Conservation (phyloP, 495 filamentous ascomycete genomes). For the Massariosphaeria phaeospora region DNA sequence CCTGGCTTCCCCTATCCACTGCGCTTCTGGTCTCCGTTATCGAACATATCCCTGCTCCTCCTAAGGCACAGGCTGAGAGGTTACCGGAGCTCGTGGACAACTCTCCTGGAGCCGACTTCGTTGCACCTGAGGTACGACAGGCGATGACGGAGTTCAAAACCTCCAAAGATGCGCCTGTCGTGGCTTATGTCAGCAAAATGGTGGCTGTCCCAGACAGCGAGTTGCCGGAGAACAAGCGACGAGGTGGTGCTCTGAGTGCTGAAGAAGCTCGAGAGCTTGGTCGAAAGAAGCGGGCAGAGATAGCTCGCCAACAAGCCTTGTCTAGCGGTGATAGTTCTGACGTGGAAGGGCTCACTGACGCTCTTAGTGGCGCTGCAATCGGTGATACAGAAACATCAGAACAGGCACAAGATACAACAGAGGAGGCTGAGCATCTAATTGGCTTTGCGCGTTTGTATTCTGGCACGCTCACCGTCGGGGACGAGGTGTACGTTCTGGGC, state of each 20-base stretch:
- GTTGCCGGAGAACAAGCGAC: slow-evolving; percentile 70
- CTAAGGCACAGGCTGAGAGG: slow-evolving; percentile 72
- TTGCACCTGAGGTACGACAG: slow-evolving; percentile 62
- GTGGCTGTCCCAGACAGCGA: slow-evolving; percentile 90
- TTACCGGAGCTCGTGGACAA: slow-evolving; percentile 70
- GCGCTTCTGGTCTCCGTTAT: slow-evolving; percentile 88
- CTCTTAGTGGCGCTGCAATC: slow-evolving; percentile 50
- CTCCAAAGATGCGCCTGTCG: slow-evolving; percentile 63
- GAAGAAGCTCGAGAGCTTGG: slow-evolving; percentile 87
- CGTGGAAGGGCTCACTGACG: slow-evolving; percentile 46
- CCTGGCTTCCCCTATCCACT: slow-evolving; percentile 91
- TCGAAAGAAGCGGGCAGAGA: slow-evolving; percentile 81
- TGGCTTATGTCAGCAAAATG: slow-evolving; percentile 98
- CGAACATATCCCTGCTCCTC: slow-evolving; percentile 86
- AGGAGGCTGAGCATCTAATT: slow-evolving; percentile 68
- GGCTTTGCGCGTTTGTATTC: slow-evolving; percentile 94
- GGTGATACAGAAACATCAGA: slow-evolving; percentile 39
- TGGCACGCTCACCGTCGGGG: slow-evolving; percentile 81
- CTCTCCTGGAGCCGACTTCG: slow-evolving; percentile 70
- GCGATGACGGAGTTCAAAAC: slow-evolving; percentile 80
- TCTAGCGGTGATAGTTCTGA: slow-evolving; percentile 43
- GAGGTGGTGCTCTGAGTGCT: slow-evolving; percentile 63
- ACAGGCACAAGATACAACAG: slow-evolving; percentile 39
- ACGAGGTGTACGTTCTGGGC: slow-evolving; percentile 81
- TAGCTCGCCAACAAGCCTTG: slow-evolving; percentile 67